A percentile compares a stretch with the other conserved stretches of the same genome.
These are phyloP conservation scores for Senna tora DNA, from an alignment of 306 rosid genomes.

Conservation along the genomic window DNA sequence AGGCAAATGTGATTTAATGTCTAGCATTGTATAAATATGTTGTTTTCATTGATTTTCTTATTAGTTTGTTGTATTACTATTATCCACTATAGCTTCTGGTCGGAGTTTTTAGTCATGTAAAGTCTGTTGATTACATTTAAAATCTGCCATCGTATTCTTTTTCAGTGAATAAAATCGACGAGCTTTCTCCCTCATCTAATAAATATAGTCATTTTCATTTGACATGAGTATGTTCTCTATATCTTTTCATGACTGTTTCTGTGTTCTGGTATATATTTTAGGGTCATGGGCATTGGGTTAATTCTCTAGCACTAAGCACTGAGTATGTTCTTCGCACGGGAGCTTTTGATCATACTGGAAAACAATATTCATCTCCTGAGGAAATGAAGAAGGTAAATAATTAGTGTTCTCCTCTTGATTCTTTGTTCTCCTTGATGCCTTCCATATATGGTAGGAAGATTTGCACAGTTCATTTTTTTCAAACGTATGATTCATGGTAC, in stretches of 20 bases:
- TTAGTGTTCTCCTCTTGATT: conserved; percentile 14
- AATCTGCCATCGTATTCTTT: neutral
- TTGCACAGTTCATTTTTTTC: neutral
- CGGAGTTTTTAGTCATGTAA: neutral
- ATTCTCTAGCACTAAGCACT: conserved; percentile 93
- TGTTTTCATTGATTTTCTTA: too few relatives aligned
- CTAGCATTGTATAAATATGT: too few relatives aligned
- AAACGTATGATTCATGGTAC: neutral
- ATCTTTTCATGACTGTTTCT: conserved; percentile 26
- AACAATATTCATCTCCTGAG: conserved; percentile 73
- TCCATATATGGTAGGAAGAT: neutral
- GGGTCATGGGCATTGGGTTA: conserved; percentile 99
- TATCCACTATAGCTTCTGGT: neutral
- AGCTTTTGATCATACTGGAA: conserved; percentile 92
- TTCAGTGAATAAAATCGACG: neutral
- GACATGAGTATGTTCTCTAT: conserved; percentile 3
- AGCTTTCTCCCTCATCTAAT: neutral
- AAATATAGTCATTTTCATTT: neutral
- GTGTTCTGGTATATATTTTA: conserved; percentile 45
- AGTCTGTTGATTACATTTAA: neutral
- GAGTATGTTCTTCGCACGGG: conserved; percentile 97
- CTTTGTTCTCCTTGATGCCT: neutral
- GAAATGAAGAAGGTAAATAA: conserved; percentile 81
- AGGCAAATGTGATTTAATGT: too few relatives aligned
- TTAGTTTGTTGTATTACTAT: neutral